Evolutionary conservation across 140 eudicot genomes (phyloP).

Genomic region (Erigeron philadelphicus): DNA sequence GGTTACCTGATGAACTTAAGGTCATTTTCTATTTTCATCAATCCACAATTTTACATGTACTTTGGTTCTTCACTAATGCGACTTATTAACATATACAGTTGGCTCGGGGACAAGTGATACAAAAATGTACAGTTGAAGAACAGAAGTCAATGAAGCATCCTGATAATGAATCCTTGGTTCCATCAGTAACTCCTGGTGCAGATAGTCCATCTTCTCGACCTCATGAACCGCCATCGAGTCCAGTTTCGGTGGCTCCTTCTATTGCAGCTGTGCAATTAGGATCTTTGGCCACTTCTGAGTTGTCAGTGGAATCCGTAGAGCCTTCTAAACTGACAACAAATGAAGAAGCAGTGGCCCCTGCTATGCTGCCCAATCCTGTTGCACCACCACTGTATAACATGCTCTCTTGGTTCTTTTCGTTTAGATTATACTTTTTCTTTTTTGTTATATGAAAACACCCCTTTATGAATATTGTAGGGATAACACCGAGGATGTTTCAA

Average conservation of each 20-base stretch:
- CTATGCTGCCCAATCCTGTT: constrained; percentile 24
- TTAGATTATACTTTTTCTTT: constrained; percentile 1
- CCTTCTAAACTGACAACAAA: constrained; percentile 30
- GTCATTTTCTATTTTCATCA: constrained; percentile 30
- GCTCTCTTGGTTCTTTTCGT: constrained; percentile 7
- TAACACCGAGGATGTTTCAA: constrained; percentile 26
- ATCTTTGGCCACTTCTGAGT: constrained; percentile 34
- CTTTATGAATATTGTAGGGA: constrained; percentile 33
- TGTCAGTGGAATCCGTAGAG: constrained; percentile 29
- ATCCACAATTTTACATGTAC: constrained; percentile 1
- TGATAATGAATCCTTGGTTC: constrained; percentile 33
- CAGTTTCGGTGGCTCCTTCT: constrained; percentile 42
- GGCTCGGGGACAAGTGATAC: constrained; percentile 72
- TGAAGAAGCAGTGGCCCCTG: constrained; percentile 37
- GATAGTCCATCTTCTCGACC: constrained; percentile 38
- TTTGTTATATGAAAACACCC: neutral
- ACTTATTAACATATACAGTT: constrained; percentile 37
- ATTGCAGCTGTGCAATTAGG: constrained; percentile 40
- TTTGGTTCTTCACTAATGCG: constrained; percentile 4
- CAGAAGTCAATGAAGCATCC: constrained; percentile 37
- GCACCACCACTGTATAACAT: constrained; percentile 35
- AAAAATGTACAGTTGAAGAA: constrained; percentile 26
- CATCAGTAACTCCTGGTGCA: constrained; percentile 32
- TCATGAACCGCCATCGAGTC: constrained; percentile 46
- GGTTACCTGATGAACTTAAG: constrained; percentile 87